phyloP scores from a whole-genome alignment of 805 yeast genomes.

The Pichia thaimueangensis region DNA sequence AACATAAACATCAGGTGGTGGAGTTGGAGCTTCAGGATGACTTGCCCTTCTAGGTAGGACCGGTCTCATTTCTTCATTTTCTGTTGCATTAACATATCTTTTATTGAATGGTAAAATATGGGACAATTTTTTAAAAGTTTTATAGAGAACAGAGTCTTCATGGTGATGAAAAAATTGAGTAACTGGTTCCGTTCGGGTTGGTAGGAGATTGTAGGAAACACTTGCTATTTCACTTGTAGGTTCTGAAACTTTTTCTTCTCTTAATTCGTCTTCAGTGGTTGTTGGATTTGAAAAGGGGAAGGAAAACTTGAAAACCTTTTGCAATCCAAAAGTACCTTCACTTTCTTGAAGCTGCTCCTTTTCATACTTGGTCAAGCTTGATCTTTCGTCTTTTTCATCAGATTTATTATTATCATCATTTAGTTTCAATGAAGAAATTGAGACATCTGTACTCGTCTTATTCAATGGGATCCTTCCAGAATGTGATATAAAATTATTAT shows the following conservation, averaged over 20 bases:
- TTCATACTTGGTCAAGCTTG: too few species aligned
- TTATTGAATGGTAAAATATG: not conserved
- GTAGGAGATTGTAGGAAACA: too few species aligned
- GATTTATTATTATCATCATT: too few species aligned
- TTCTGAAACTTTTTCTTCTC: too few species aligned
- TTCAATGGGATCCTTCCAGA: constrained; percentile 1
- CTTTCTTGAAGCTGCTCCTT: too few species aligned
- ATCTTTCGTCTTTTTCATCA: too few species aligned
- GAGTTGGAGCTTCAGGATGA: constrained; percentile 9
- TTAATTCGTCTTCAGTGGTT: not conserved
- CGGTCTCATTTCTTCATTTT: not conserved
- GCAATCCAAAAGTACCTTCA: too few species aligned
- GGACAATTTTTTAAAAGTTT: constrained; percentile 5
- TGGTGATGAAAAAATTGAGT: too few species aligned
- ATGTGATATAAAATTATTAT: too few species aligned
- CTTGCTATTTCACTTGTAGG: not conserved
- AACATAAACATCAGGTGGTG: constrained; percentile 5
- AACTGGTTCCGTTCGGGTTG: too few species aligned
- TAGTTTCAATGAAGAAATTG: too few species aligned
- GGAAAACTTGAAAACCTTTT: constrained; percentile 45
- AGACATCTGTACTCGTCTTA: too few species aligned
- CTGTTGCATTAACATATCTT: not conserved
- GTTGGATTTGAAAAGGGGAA: constrained; percentile 47
- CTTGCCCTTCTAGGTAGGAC: not conserved
- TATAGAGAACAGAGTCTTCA: not conserved